These are phyloP conservation scores for Sugiyamaella boreocaroliniensis DNA, from an alignment of 805 yeast species.

Conservation along the genomic window DNA sequence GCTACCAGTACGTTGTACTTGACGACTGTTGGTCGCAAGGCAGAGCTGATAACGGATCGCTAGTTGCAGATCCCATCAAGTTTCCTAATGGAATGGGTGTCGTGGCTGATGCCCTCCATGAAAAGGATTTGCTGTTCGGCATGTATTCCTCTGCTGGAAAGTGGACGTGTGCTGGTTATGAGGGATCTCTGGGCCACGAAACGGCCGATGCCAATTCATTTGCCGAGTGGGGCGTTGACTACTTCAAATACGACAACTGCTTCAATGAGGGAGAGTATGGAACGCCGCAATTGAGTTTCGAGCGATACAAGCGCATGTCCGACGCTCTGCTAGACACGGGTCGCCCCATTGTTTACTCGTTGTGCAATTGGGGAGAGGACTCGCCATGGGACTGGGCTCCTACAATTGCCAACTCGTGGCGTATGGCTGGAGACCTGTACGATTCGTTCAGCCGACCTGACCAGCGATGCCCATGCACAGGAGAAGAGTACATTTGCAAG, in stretches of 20 bases:
- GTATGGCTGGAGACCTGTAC: constrained; percentile 29
- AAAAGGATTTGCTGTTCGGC: constrained; percentile 27
- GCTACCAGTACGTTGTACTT: constrained; percentile 29
- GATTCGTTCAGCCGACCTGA: constrained; percentile 18
- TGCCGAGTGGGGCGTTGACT: constrained; percentile 30
- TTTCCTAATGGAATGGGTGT: constrained; percentile 28
- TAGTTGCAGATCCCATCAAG: constrained; percentile 22
- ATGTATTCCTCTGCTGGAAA: constrained; percentile 33
- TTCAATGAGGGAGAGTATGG: constrained; percentile 28
- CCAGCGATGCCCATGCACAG: constrained; percentile 29
- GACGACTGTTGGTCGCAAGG: constrained; percentile 30
- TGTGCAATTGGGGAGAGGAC: constrained; percentile 33
- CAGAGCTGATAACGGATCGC: constrained; percentile 18
- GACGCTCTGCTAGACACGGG: constrained; percentile 29
- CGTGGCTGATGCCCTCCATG: constrained; percentile 26
- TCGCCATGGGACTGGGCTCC: constrained; percentile 29
- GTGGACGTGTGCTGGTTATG: constrained; percentile 30
- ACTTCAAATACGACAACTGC: constrained; percentile 32
- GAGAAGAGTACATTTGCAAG: constrained; percentile 22
- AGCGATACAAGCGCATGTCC: constrained; percentile 28
- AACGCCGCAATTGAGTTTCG: constrained; percentile 23
- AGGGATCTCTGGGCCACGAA: constrained; percentile 29
- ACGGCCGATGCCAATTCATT: constrained; percentile 26
- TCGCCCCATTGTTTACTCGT: constrained; percentile 27
- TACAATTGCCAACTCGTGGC: constrained; percentile 29